A percentile compares a stretch with the other conserved stretches of the same genome.
Evolutionary conservation across 306 rosid genomes (phyloP).

Genomic region (Lathyrus aphaca): DNA sequence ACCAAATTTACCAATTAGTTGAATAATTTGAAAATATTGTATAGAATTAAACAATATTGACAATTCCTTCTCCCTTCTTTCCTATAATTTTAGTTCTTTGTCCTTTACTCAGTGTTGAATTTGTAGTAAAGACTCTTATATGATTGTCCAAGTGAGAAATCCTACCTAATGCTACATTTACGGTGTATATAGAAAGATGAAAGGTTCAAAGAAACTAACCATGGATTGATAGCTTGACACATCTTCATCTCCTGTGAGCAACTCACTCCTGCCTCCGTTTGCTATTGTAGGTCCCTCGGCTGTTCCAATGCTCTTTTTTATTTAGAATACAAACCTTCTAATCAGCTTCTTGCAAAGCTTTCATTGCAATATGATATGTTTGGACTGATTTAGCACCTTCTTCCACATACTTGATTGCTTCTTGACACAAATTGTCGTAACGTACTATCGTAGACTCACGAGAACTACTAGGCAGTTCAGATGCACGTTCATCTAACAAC

Average conservation of each 20-base stretch:
- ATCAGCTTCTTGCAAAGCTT: slow-evolving; percentile 77
- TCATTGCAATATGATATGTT: slow-evolving; percentile 78
- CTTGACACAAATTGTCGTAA: slow-evolving; percentile 43
- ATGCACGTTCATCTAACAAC: too few species aligned
- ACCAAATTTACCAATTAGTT: neutral
- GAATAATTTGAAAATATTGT: neutral
- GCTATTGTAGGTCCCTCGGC: slow-evolving; percentile 50
- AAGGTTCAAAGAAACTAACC: slow-evolving; percentile 59
- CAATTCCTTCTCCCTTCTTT: neutral
- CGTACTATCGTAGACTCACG: slow-evolving; percentile 61
- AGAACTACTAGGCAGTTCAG: too few species aligned
- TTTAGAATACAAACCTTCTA: slow-evolving; percentile 65
- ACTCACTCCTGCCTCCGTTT: slow-evolving; percentile 60
- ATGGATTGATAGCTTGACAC: slow-evolving; percentile 49
- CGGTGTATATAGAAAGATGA: too few species aligned
- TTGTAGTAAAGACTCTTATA: slow-evolving; percentile 10
- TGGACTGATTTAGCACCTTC: slow-evolving; percentile 71
- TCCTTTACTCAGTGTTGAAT: slow-evolving; percentile 8
- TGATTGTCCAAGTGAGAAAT: slow-evolving; percentile 25
- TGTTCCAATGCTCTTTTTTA: slow-evolving; percentile 52
- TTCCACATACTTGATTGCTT: too few species aligned
- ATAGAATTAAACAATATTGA: slow-evolving; percentile 1
- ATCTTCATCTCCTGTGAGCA: slow-evolving; percentile 62
- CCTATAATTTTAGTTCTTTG: slow-evolving; percentile 20
- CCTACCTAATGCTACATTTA: neutral